Evolutionary conservation across 192 early-diverging fungal genomes (phyloP).

Genomic region (Pilaira anomala): DNA sequence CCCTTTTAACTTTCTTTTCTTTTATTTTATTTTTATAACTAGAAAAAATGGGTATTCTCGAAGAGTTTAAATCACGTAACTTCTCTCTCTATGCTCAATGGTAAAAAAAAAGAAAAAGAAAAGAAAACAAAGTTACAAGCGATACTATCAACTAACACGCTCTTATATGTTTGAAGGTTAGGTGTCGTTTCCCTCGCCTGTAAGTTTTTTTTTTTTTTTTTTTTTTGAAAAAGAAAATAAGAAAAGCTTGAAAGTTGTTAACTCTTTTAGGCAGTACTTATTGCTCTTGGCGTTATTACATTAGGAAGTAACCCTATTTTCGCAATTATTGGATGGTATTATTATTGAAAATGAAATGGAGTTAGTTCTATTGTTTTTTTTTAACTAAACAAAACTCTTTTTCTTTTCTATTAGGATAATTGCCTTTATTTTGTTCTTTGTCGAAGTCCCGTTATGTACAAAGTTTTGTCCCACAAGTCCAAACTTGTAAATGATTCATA

Average conservation of each 20-base stretch:
- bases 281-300: constrained; percentile 16
- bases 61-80: constrained; percentile 27
- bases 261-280: constrained; percentile 13
- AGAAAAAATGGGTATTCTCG: constrained; percentile 23
- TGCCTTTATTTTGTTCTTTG: constrained; percentile 30
- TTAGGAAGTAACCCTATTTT: constrained; percentile 17
- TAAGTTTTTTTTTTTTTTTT: constrained; percentile 1
- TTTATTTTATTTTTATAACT: background rate
- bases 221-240: background rate
- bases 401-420: constrained; percentile 10
- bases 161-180: constrained; percentile 10
- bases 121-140: too few relatives aligned
- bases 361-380: background rate
- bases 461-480: constrained; percentile 34
- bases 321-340: constrained; percentile 30
- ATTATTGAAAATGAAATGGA: background rate
- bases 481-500: constrained; percentile 20
- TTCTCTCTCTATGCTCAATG: constrained; percentile 32
- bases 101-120: too few relatives aligned
- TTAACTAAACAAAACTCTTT: too few relatives aligned
- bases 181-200: constrained; percentile 24
- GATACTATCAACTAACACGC: background rate
- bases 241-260: background rate
- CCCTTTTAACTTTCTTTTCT: background rate
- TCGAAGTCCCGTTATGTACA: constrained; percentile 29